phyloP scores from a whole-genome alignment of 257 asterid species.

The Salvia hispanica region DNA sequence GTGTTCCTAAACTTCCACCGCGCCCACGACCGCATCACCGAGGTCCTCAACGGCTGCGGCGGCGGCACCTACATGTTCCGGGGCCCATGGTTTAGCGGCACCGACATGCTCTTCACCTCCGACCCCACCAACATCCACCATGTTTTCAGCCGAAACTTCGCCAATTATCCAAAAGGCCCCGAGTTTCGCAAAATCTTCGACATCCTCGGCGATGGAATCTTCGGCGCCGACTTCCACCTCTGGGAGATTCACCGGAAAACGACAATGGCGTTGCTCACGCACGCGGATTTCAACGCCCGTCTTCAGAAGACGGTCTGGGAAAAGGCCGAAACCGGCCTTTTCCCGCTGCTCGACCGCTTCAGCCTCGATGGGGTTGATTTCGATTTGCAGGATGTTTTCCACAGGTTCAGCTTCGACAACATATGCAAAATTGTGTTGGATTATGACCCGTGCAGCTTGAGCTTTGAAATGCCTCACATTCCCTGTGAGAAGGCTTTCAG shows the following conservation, averaged over 20 bases:
- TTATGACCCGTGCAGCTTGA: conserved; percentile 22
- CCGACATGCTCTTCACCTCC: conserved; percentile 43
- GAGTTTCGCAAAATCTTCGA: conserved; percentile 43
- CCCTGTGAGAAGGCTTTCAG: conserved; percentile 26
- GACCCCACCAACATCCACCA: conserved; percentile 55
- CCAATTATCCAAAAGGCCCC: conserved; percentile 53
- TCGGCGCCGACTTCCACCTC: conserved; percentile 41
- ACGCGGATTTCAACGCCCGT: not conserved
- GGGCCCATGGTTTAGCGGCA: conserved; percentile 43
- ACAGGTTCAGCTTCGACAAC: conserved; percentile 24
- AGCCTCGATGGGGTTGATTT: not conserved
- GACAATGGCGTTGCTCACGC: not conserved
- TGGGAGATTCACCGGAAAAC: conserved; percentile 35
- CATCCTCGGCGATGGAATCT: conserved; percentile 48
- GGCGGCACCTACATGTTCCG: conserved; percentile 39
- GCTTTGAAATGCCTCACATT: not conserved
- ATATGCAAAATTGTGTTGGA: conserved; percentile 23
- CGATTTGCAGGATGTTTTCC: conserved; percentile 33
- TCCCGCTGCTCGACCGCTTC: conserved; percentile 25
- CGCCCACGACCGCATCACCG: conserved; percentile 36
- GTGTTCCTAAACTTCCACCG: conserved; percentile 29
- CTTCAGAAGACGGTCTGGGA: conserved; percentile 13
- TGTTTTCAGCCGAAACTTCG: conserved; percentile 46
- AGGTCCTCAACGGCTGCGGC: conserved; percentile 32
- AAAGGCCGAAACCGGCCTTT: conserved; percentile 13